Evolutionary conservation across 2,329 filamentous ascomycete species (phyloP).

Genomic region (Phialophora macrospora): DNA sequence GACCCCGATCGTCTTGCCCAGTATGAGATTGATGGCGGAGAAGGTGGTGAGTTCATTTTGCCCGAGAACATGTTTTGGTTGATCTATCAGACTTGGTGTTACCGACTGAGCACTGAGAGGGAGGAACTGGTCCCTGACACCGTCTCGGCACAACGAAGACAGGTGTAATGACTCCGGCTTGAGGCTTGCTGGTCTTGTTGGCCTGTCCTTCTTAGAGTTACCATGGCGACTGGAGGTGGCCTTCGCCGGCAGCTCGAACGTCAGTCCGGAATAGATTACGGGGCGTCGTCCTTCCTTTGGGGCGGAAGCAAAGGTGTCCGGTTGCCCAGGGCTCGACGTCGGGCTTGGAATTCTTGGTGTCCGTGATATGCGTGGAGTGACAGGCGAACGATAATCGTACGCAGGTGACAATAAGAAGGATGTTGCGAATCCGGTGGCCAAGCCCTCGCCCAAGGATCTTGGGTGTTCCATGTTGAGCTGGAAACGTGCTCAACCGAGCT

Average conservation of each 20-base stretch:
- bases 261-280: neutral
- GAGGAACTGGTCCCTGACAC: constrained; percentile 18
- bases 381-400: constrained; percentile 16
- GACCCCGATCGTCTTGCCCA: constrained; percentile 48
- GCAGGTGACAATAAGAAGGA: constrained; percentile 20
- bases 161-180: constrained; percentile 17
- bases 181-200: constrained; percentile 15
- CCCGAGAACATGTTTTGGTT: constrained; percentile 9
- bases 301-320: neutral
- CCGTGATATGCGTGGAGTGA: constrained; percentile 19
- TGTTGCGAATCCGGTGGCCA: constrained; percentile 17
- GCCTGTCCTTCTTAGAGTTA: constrained; percentile 12
- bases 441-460: constrained; percentile 24
- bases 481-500: constrained; percentile 16
- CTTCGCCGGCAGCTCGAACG: neutral
- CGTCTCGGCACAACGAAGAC: constrained; percentile 11
- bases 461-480: constrained; percentile 20
- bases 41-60: constrained; percentile 34
- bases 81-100: constrained; percentile 27
- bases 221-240: neutral
- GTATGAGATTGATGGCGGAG: constrained; percentile 41
- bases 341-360: constrained; percentile 14
- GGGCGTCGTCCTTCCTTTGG: neutral
- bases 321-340: neutral
- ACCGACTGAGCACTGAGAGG: constrained; percentile 25